phyloP scores from a whole-genome alignment of 2,329 filamentous ascomycete species.

The Fusarium palustre region DNA sequence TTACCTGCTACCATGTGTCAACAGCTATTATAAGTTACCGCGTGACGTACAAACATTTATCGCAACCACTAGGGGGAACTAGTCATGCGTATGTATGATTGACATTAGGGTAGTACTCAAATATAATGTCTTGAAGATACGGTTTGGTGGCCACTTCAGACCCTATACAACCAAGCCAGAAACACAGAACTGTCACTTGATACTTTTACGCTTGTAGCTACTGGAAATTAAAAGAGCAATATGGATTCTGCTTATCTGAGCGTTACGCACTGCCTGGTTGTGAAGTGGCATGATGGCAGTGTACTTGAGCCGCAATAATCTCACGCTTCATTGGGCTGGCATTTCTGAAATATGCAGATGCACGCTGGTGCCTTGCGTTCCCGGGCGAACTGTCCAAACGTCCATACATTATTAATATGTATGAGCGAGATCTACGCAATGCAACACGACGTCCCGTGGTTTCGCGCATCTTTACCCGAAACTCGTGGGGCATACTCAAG shows the following conservation, averaged over 20 bases:
- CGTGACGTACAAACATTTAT: constrained; percentile 11
- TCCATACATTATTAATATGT: not conserved
- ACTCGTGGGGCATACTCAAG: constrained; percentile 19
- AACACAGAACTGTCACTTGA: not conserved
- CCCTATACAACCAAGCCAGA: not conserved
- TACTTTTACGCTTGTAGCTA: not conserved
- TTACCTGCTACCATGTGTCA: constrained; percentile 1
- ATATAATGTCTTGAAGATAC: constrained; percentile 22
- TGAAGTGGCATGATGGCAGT: constrained; percentile 28
- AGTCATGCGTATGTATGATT: constrained; percentile 13
- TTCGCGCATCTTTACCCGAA: constrained; percentile 27
- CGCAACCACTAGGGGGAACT: not conserved
- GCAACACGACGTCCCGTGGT: constrained; percentile 39
- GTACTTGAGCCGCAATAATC: constrained; percentile 18
- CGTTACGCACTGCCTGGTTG: constrained; percentile 18
- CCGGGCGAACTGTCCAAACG: constrained; percentile 17
- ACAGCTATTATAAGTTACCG: constrained; percentile 4
- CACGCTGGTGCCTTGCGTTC: constrained; percentile 26
- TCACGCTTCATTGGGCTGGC: constrained; percentile 17
- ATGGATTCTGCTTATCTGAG: constrained; percentile 3
- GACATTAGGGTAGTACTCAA: constrained; percentile 18
- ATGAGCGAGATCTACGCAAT: constrained; percentile 22
- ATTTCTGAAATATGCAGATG: constrained; percentile 11
- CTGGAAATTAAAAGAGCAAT: not conserved
- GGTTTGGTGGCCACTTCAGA: not conserved